Percentiles rank a stretch among this genome's conserved stretches.
These are phyloP conservation scores for Ceratobasidium sp. DNA, from an alignment of 1,284 basidiomycete genomes.

Conservation along the genomic window DNA sequence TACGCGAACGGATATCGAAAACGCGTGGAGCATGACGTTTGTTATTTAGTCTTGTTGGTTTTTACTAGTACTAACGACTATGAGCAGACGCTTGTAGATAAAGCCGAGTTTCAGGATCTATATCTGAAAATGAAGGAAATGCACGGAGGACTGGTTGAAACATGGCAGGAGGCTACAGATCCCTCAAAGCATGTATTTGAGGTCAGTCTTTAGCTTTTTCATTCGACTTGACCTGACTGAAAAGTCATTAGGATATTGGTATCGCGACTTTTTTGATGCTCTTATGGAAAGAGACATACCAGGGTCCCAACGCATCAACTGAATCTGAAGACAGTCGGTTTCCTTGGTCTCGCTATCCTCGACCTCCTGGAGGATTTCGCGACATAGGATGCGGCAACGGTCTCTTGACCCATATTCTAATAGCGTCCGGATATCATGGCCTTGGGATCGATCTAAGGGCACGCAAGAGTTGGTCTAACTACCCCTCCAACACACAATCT, in stretches of 20 bases:
- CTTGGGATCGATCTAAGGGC: conserved; percentile 87
- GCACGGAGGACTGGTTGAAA: conserved; percentile 78
- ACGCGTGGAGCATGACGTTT: conserved; percentile 83
- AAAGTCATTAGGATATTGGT: conserved; percentile 77
- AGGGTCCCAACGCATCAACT: too few species aligned
- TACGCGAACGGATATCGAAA: conserved; percentile 84
- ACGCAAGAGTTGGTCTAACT: conserved; percentile 83
- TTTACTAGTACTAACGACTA: neutral
- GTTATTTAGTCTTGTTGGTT: conserved; percentile 44
- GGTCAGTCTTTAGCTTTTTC: conserved; percentile 61
- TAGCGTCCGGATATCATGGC: conserved; percentile 85
- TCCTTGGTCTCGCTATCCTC: conserved; percentile 79
- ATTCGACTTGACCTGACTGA: conserved; percentile 26
- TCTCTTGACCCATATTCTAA: conserved; percentile 86
- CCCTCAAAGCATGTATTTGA: conserved; percentile 89
- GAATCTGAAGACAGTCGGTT: too few species aligned
- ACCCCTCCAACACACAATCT: conserved; percentile 70
- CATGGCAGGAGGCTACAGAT: conserved; percentile 86
- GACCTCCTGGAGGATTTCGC: conserved; percentile 85
- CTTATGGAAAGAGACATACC: too few species aligned
- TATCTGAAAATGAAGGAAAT: conserved; percentile 88
- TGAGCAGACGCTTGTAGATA: conserved; percentile 70
- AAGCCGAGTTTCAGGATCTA: conserved; percentile 88
- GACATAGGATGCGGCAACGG: conserved; percentile 95
- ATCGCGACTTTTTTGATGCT: conserved; percentile 95